A percentile compares a stretch with the other conserved stretches of the same genome.
Evolutionary conservation across 1,139 yeast genomes (phyloP).

Genomic region (Blastobotrys indianensis): DNA sequence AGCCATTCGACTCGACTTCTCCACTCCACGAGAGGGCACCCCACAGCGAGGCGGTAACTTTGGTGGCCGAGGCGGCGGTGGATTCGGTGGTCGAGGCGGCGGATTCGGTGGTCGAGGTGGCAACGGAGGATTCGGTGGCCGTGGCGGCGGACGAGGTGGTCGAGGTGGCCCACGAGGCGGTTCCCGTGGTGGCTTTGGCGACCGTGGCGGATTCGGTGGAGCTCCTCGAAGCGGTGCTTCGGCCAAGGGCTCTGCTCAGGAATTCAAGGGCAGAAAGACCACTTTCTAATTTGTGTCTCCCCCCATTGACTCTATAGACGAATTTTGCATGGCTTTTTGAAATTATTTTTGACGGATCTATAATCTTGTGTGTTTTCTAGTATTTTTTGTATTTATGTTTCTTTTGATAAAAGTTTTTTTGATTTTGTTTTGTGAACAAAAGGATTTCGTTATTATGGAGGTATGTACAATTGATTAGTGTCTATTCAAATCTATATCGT

Average conservation of each 20-base stretch:
- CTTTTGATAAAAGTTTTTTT: background rate
- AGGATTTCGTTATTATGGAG: background rate
- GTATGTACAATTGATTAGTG: background rate
- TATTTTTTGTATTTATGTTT: background rate
- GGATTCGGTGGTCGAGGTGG: conserved; percentile 28
- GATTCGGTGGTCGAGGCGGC: conserved; percentile 43
- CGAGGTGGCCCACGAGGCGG: conserved; percentile 29
- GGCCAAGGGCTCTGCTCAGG: conserved; percentile 23
- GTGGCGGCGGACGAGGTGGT: conserved; percentile 31
- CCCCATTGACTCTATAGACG: background rate
- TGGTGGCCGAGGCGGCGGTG: conserved; percentile 38
- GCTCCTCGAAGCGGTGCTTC: conserved; percentile 33
- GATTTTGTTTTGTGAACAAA: background rate
- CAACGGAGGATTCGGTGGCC: conserved; percentile 33
- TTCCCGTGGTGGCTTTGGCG: conserved; percentile 20
- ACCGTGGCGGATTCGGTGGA: conserved; percentile 18
- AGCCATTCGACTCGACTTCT: conserved; percentile 89
- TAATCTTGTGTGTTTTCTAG: background rate
- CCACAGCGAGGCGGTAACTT: conserved; percentile 40
- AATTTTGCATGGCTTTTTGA: background rate
- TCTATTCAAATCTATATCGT: conserved; percentile 14
- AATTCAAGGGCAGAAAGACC: conserved; percentile 36
- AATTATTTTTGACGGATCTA: background rate
- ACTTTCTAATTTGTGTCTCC: conserved; percentile 27
- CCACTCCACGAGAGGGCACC: conserved; percentile 73